Conservation (phyloP, 1,284 basidiomycete species). For the Cutaneotrichosporon mucoides region DNA sequence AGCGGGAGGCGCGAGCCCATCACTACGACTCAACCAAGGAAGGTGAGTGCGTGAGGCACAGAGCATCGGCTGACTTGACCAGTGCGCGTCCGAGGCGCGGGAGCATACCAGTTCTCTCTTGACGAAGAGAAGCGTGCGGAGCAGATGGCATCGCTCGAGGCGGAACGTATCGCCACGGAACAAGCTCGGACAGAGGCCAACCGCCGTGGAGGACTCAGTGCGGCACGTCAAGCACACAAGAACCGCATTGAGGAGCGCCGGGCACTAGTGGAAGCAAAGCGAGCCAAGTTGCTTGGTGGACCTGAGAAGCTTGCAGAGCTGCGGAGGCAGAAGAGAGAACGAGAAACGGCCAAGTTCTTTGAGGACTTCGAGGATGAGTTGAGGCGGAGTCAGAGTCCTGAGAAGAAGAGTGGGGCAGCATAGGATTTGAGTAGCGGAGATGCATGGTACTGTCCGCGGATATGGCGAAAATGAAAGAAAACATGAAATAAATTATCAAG, state of each 20-base stretch:
- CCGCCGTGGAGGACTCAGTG: slow-evolving; percentile 23
- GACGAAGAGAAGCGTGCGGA: slow-evolving; percentile 68
- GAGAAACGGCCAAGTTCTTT: slow-evolving; percentile 39
- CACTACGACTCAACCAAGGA: slow-evolving; percentile 82
- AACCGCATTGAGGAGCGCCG: slow-evolving; percentile 75
- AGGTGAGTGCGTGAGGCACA: slow-evolving; percentile 46
- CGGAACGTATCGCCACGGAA: slow-evolving; percentile 67
- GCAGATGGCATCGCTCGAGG: slow-evolving; percentile 74
- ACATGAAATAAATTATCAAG: no score
- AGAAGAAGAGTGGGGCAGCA: not conserved
- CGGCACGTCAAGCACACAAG: slow-evolving; percentile 67
- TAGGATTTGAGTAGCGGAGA: no score
- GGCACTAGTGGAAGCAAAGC: slow-evolving; percentile 71
- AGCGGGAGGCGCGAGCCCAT: slow-evolving; percentile 62
- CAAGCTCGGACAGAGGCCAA: slow-evolving; percentile 54
- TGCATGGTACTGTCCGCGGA: no score
- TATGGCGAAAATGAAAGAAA: no score
- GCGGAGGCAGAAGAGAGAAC: slow-evolving; percentile 10
- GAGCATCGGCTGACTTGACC: not conserved
- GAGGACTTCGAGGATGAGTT: slow-evolving; percentile 33
- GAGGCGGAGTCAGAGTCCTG: not conserved
- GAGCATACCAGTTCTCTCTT: slow-evolving; percentile 78
- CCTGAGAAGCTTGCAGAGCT: slow-evolving; percentile 31
- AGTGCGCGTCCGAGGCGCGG: slow-evolving; percentile 71
- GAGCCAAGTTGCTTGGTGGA: slow-evolving; percentile 59